These are phyloP conservation scores for Russula vinacea DNA, from an alignment of 768 basidiomycete genomes.

Conservation along the genomic window DNA sequence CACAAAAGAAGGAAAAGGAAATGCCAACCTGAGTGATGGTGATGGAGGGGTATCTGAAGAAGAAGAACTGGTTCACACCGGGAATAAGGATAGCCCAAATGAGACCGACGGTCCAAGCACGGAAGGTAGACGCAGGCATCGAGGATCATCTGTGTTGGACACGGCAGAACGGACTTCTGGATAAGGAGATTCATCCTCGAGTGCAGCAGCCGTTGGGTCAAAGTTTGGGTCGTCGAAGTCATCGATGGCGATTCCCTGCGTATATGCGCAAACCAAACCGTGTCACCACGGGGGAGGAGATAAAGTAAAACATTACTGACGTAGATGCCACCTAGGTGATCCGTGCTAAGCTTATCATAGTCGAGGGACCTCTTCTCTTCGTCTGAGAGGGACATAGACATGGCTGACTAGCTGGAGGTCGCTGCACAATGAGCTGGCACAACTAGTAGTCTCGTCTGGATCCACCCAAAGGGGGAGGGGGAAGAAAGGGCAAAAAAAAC, in stretches of 20 bases:
- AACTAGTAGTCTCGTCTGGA: conserved; percentile 8
- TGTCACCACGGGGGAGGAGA: not conserved
- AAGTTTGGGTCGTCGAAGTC: conserved; percentile 39
- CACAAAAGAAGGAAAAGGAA: not conserved
- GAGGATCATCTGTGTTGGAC: conserved; percentile 46
- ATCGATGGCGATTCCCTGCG: conserved; percentile 27
- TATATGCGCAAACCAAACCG: not conserved
- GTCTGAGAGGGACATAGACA: conserved; percentile 16
- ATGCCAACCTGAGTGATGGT: conserved; percentile 32
- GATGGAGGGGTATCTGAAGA: conserved; percentile 59
- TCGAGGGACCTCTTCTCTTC: conserved; percentile 31
- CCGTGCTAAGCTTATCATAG: conserved; percentile 25
- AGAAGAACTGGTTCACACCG: conserved; percentile 78
- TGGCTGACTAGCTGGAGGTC: conserved; percentile 17
- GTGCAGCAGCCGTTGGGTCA: conserved; percentile 33
- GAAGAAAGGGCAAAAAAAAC: not conserved
- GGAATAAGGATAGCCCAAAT: conserved; percentile 58
- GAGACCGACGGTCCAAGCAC: conserved; percentile 41
- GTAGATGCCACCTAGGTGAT: too few relatives aligned
- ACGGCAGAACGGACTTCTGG: conserved; percentile 53
- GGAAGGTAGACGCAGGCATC: conserved; percentile 40
- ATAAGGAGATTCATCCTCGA: conserved; percentile 52
- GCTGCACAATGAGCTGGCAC: not conserved
- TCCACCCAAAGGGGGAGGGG: not conserved
- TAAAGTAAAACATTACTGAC: not conserved